Conservation (phyloP, 1,284 basidiomycete species). For the Puccinia horiana region DNA sequence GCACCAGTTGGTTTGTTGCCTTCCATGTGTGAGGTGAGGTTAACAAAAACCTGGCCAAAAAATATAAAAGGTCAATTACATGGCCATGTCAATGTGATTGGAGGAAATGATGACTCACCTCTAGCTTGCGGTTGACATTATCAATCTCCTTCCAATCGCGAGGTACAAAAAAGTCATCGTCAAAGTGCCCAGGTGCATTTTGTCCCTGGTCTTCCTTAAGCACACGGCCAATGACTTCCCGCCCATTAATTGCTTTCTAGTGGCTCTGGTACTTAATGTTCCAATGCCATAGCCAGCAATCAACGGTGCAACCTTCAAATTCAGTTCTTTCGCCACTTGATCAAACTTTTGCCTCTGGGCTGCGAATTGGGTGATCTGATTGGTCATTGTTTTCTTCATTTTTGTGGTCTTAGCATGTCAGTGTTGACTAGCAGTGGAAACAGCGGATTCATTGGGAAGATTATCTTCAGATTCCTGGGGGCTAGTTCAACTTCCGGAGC, state of each 20-base stretch:
- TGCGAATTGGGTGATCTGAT: not conserved
- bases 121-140: too few relatives aligned
- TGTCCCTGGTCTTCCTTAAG: not conserved
- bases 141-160: constrained; percentile 10
- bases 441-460: not conserved
- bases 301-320: not conserved
- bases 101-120: not conserved
- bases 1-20: too few relatives aligned
- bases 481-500: too few relatives aligned
- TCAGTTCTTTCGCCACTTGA: not conserved
- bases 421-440: not conserved
- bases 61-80: too few relatives aligned
- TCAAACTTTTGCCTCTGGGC: not conserved
- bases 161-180: too few relatives aligned
- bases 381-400: not conserved
- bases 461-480: too few relatives aligned
- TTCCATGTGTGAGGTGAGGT: not conserved
- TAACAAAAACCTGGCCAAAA: constrained; percentile 2
- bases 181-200: too few relatives aligned
- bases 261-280: constrained; percentile 3
- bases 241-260: not conserved
- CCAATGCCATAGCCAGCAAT: not conserved
- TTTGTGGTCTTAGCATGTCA: not conserved
- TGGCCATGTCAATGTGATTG: too few relatives aligned
- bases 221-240: not conserved